Conservation (phyloP, 164 flowering plant species). For the Tinospora cordifolia region DNA sequence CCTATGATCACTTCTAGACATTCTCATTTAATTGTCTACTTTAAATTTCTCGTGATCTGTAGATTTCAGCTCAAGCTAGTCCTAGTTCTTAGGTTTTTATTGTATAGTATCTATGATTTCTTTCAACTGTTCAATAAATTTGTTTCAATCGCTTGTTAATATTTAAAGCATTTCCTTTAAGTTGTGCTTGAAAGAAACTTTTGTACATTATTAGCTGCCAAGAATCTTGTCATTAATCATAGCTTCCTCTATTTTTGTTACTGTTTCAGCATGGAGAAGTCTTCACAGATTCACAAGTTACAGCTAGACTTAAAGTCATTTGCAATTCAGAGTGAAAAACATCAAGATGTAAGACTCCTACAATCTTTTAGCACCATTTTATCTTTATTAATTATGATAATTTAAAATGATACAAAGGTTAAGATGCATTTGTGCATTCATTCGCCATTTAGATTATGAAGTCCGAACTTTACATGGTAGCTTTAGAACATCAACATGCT, state of each 20-base stretch:
- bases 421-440: neutral
- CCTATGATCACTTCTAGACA: too few relatives aligned
- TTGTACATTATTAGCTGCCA: neutral
- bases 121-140: too few relatives aligned
- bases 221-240: neutral
- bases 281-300: conserved; percentile 40
- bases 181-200: neutral
- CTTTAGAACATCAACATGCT: conserved; percentile 20
- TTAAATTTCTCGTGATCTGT: neutral
- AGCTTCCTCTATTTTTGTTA: neutral
- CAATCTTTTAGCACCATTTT: neutral
- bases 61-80: too few relatives aligned
- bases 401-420: neutral
- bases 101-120: too few relatives aligned
- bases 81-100: too few relatives aligned
- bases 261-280: conserved; percentile 43
- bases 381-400: conserved; percentile 4
- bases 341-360: conserved; percentile 34
- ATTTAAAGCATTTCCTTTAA: neutral
- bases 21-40: neutral
- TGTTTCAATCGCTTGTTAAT: neutral
- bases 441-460: conserved; percentile 24
- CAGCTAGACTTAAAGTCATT: conserved; percentile 24
- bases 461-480: conserved; percentile 21
- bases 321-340: conserved; percentile 21